A percentile compares a stretch with the other conserved stretches of the same genome.
Evolutionary conservation across 2,329 filamentous ascomycete genomes (phyloP).

Genomic region (Fusarium citri): DNA sequence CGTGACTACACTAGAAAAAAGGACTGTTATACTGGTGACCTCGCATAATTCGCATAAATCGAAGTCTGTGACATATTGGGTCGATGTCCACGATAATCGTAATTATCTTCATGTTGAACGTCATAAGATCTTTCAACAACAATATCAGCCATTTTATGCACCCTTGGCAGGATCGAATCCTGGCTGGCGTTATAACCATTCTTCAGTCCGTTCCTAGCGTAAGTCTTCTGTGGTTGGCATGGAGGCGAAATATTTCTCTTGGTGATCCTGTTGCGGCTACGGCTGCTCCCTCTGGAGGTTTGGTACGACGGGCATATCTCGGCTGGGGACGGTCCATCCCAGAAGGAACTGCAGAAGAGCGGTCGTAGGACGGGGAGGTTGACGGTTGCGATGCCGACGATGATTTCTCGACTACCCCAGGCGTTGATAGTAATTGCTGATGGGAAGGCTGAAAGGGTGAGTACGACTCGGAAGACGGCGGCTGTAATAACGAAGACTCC

Average conservation of each 20-base stretch:
- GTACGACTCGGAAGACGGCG: slow-evolving; percentile 39
- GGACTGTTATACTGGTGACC: neutral
- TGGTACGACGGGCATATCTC: slow-evolving; percentile 2
- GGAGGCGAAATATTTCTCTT: neutral
- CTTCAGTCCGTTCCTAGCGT: neutral
- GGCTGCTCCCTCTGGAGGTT: slow-evolving; percentile 1
- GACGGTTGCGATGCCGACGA: slow-evolving; percentile 55
- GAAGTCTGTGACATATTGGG: neutral
- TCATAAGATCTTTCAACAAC: slow-evolving; percentile 17
- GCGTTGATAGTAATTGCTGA: slow-evolving; percentile 43
- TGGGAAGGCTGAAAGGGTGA: slow-evolving; percentile 39
- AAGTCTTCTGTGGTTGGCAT: neutral
- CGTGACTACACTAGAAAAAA: neutral
- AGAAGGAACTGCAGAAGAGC: slow-evolving; percentile 30
- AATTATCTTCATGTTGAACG: neutral
- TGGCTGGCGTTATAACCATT: slow-evolving; percentile 10
- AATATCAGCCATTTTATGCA: slow-evolving; percentile 3
- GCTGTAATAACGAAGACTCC: slow-evolving; percentile 46
- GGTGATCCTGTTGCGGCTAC: neutral
- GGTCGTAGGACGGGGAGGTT: slow-evolving; percentile 42
- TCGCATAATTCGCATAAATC: neutral
- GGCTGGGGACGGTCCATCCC: neutral
- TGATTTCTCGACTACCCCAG: slow-evolving; percentile 48
- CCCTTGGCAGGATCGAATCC: slow-evolving; percentile 28
- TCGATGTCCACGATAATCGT: neutral